A percentile compares a stretch with the other conserved stretches of the same genome.
These are phyloP conservation scores for Oxyria digyna DNA, from an alignment of 148 eudicot species.

Conservation along the genomic window DNA sequence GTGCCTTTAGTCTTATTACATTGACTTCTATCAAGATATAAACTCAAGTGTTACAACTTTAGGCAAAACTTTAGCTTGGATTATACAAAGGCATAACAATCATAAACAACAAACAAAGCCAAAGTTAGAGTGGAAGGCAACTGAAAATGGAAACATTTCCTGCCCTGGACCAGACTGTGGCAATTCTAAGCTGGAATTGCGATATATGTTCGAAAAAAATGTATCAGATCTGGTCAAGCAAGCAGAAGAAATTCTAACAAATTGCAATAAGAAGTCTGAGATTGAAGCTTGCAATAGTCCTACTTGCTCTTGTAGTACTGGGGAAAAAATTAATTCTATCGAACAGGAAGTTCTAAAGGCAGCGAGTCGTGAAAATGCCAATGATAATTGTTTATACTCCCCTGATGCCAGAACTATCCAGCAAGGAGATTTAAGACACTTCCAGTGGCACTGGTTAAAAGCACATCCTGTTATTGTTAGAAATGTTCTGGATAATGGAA, in stretches of 20 bases:
- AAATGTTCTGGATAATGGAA: slow-evolving; percentile 39
- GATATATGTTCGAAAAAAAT: slow-evolving; percentile 48
- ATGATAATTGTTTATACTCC: slow-evolving; percentile 56
- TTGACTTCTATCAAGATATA: too few relatives aligned
- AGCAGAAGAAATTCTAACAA: slow-evolving; percentile 24
- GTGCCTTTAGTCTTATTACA: too few relatives aligned
- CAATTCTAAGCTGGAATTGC: slow-evolving; percentile 28
- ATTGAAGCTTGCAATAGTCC: slow-evolving; percentile 23
- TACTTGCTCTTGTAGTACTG: slow-evolving; percentile 7
- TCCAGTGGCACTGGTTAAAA: slow-evolving; percentile 78
- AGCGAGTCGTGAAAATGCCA: slow-evolving; percentile 38
- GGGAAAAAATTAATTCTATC: neutral
- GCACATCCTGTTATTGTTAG: slow-evolving; percentile 93
- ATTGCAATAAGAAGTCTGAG: neutral
- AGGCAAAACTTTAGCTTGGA: too few relatives aligned
- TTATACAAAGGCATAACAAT: too few relatives aligned
- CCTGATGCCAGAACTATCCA: slow-evolving; percentile 35
- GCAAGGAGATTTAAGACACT: slow-evolving; percentile 52
- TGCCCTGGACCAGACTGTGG: slow-evolving; percentile 78
- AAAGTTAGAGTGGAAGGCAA: slow-evolving; percentile 29
- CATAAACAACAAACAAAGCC: neutral
- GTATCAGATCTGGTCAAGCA: slow-evolving; percentile 29
- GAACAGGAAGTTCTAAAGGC: slow-evolving; percentile 36
- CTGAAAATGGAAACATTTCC: slow-evolving; percentile 39
- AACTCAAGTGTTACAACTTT: too few relatives aligned